phyloP scores from a whole-genome alignment of 2,329 filamentous ascomycete genomes.

The Didymella lethalis region DNA sequence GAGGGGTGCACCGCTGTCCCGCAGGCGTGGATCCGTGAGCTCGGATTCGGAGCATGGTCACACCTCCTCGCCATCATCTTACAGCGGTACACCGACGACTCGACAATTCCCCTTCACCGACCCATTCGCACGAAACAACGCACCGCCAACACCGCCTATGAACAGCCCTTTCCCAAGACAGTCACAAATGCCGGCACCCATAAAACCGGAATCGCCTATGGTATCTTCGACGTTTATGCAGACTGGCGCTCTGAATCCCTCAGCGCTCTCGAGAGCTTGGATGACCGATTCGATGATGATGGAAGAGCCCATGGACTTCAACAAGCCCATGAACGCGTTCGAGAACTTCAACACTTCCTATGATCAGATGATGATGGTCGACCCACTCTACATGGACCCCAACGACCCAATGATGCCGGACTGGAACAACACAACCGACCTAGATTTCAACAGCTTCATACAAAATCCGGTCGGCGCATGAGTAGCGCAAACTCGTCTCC shows the following conservation, averaged over 20 bases:
- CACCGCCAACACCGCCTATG: constrained; percentile 51
- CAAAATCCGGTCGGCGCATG: constrained; percentile 46
- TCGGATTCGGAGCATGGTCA: constrained; percentile 65
- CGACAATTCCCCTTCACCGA: constrained; percentile 42
- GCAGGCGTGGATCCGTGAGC: constrained; percentile 63
- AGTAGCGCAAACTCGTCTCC: constrained; percentile 28
- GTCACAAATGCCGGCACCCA: constrained; percentile 40
- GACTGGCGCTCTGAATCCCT: constrained; percentile 41
- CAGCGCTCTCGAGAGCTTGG: constrained; percentile 43
- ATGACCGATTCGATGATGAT: constrained; percentile 48
- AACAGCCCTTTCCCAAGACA: constrained; percentile 49
- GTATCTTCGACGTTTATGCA: constrained; percentile 43
- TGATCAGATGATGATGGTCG: constrained; percentile 47
- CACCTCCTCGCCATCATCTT: constrained; percentile 47
- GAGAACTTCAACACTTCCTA: constrained; percentile 41
- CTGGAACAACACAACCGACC: constrained; percentile 46
- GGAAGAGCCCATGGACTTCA: constrained; percentile 48
- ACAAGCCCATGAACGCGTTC: constrained; percentile 45
- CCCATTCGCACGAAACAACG: constrained; percentile 43
- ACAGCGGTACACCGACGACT: constrained; percentile 50
- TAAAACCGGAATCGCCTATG: constrained; percentile 45
- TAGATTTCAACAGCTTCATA: constrained; percentile 51
- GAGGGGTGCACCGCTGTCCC: constrained; percentile 60
- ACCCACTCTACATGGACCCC: constrained; percentile 40
- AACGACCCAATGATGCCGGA: constrained; percentile 46